Evolutionary conservation across 1,284 basidiomycete genomes (phyloP), one percentile per base, ranked within the genome.

Genomic region (Irpex sp.): DNA sequence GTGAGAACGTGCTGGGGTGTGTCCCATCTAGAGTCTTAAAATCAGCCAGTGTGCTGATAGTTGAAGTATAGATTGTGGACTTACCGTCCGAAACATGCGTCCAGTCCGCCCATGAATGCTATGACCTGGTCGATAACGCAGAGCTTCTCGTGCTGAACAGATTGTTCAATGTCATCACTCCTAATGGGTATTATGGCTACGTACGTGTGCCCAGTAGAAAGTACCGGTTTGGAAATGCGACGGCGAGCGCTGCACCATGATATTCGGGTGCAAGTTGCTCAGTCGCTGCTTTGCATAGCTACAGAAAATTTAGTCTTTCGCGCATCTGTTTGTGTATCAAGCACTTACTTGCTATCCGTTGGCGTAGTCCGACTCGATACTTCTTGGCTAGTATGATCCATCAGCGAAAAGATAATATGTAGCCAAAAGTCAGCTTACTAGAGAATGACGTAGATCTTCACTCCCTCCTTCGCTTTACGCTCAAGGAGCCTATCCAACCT

Each of bases 41-140:
- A 18, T 33, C 12, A 54, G 48, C 12, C 2, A 3, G n/a, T 19
- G 9, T 9, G 6, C 42, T 12, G 42, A 45, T 19, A 19, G 4
- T 3, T 18, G 3, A 49, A 8, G n/a, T 21, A 21, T 49, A 37
- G 10, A 16, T 14, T 28, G n/a, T 12, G 47, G 39, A 16, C 49
- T n/a, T 62, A 87, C 87, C 87, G 77, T 71, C 94, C 94, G 68
- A 93, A 95, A 68, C 91, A 98, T 53, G 96, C 81, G 75, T 99
- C 97, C 42, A 99, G 77, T 1, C 97, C 97, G 35, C 97, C 97
- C 93, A 96, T 97, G 75, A 99, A 99, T 0, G 93, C 96, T 66
- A 98, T 96, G 0, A 93, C 89, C 74, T 98, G 93, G 73, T 99
- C 97, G 64, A 99, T 93, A 14, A 98, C 94, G 72, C 96, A 98